phyloP scores from a whole-genome alignment of 2,329 filamentous ascomycete species.

The Corynespora cassiicola region DNA sequence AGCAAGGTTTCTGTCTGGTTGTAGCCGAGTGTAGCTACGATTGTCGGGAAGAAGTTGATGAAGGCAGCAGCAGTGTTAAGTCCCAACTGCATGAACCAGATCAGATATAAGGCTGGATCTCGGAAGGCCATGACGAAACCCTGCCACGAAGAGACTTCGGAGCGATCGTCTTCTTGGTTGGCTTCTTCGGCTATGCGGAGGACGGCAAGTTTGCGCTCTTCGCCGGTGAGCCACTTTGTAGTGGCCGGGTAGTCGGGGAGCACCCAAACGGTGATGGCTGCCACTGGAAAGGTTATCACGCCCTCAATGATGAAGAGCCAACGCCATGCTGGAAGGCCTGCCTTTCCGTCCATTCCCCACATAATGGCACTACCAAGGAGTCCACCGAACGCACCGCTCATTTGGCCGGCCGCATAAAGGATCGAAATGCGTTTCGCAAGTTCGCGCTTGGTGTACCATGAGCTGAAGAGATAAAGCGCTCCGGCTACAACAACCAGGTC shows the following conservation, averaged over 20 bases:
- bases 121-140: constrained; percentile 57
- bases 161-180: constrained; percentile 9
- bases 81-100: constrained; percentile 61
- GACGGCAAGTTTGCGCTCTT: constrained; percentile 40
- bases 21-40: constrained; percentile 65
- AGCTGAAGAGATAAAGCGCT: constrained; percentile 49
- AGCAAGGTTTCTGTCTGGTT: constrained; percentile 58
- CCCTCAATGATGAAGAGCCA: constrained; percentile 27
- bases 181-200: constrained; percentile 13
- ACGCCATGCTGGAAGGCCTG: constrained; percentile 37
- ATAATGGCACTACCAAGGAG: constrained; percentile 62
- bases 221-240: constrained; percentile 50
- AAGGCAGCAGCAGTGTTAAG: constrained; percentile 45
- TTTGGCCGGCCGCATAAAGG: constrained; percentile 52
- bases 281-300: constrained; percentile 13
- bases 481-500: constrained; percentile 50
- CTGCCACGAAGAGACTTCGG: constrained; percentile 1
- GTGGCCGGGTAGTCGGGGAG: constrained; percentile 58
- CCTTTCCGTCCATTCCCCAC: constrained; percentile 48
- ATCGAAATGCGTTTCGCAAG: constrained; percentile 65
- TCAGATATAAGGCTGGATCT: constrained; percentile 60
- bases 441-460: constrained; percentile 63
- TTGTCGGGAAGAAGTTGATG: constrained; percentile 69
- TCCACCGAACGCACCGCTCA: constrained; percentile 58
- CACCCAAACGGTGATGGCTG: constrained; percentile 46